Conservation (phyloP, 805 yeast species). For the Lipomyces mesembrius region DNA sequence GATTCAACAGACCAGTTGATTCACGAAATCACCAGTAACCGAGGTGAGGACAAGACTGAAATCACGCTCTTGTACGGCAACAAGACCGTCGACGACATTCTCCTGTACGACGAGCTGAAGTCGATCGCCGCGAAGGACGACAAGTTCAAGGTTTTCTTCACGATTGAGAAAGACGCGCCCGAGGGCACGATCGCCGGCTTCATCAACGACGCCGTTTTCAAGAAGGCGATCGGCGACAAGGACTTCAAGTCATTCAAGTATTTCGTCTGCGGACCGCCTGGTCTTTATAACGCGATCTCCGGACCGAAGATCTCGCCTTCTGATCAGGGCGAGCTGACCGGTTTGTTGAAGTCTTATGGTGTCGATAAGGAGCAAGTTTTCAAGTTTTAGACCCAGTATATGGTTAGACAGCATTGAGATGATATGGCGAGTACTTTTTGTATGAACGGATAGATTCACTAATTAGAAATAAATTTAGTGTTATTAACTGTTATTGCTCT, state of each 20-base stretch:
- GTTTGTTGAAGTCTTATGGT: conserved; percentile 86
- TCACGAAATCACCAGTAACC: conserved; percentile 70
- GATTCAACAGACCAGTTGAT: conserved; percentile 66
- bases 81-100: conserved; percentile 75
- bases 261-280: conserved; percentile 96
- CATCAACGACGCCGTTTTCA: conserved; percentile 76
- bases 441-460: neutral
- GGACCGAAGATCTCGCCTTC: conserved; percentile 83
- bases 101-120: conserved; percentile 80
- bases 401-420: neutral
- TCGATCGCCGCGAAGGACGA: conserved; percentile 68
- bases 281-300: conserved; percentile 81
- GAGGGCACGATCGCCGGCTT: conserved; percentile 67
- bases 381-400: conserved; percentile 51
- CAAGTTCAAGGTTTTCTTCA: conserved; percentile 76
- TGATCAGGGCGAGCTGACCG: conserved; percentile 94
- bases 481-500: no score
- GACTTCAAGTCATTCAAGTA: conserved; percentile 67
- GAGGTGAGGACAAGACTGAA: conserved; percentile 84
- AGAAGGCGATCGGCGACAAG: conserved; percentile 65
- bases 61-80: conserved; percentile 82
- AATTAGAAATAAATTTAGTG: no score
- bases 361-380: conserved; percentile 84
- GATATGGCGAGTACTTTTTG: neutral
- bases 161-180: conserved; percentile 63